Conservation (phyloP, 1,284 basidiomycete species). For the Mycena citricolor region DNA sequence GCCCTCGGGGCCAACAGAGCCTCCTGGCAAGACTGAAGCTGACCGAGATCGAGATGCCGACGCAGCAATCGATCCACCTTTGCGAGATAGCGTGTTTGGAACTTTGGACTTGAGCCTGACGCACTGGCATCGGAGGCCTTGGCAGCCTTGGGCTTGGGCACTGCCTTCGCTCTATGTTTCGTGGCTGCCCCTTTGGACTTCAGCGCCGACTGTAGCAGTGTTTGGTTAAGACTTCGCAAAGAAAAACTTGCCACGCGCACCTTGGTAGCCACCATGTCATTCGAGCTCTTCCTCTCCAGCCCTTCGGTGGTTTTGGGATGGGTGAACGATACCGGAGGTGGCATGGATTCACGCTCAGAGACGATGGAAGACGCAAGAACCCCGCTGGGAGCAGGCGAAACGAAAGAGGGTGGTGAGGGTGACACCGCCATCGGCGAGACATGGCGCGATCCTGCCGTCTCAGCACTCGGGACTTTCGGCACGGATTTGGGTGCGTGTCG, state of each 20-base stretch:
- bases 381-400: slow-evolving; percentile 18
- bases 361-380: slow-evolving; percentile 20
- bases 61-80: slow-evolving; percentile 32
- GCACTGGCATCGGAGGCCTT: slow-evolving; percentile 10
- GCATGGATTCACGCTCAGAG: slow-evolving; percentile 56
- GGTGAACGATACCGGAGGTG: slow-evolving; percentile 46
- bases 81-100: slow-evolving; percentile 34
- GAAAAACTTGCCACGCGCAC: slow-evolving; percentile 30
- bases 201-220: slow-evolving; percentile 32
- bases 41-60: slow-evolving; percentile 61
- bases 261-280: slow-evolving; percentile 48
- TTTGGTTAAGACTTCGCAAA: slow-evolving; percentile 8
- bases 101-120: slow-evolving; percentile 35
- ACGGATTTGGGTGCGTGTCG: background rate
- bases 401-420: slow-evolving; percentile 6
- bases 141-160: slow-evolving; percentile 17
- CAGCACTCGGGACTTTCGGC: background rate
- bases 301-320: slow-evolving; percentile 30
- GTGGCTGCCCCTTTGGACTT: slow-evolving; percentile 41
- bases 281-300: slow-evolving; percentile 45
- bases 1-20: slow-evolving; percentile 40
- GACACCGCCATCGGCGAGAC: slow-evolving; percentile 16
- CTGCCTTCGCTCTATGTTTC: slow-evolving; percentile 44
- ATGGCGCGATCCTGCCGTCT: slow-evolving; percentile 17
- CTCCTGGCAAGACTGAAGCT: slow-evolving; percentile 60